These are phyloP conservation scores for Fusarium coicis DNA, from an alignment of 2,329 filamentous ascomycete genomes.

Conservation along the genomic window DNA sequence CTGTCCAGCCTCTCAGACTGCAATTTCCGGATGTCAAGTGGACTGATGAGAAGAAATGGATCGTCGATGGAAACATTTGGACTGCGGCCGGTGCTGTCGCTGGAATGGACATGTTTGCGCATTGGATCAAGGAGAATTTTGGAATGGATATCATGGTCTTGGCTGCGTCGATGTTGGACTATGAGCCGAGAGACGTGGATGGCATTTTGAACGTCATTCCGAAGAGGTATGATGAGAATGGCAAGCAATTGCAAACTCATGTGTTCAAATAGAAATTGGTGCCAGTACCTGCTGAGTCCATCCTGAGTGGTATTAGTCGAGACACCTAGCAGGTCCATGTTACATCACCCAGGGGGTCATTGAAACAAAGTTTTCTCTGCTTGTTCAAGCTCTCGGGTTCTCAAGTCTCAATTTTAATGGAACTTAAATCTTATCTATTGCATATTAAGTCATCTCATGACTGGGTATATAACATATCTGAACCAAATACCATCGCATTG, in stretches of 20 bases:
- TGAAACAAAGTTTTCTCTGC: background rate
- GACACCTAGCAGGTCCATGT: background rate
- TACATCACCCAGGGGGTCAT: background rate
- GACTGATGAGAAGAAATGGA: constrained; percentile 56
- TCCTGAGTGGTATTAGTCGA: fast-evolving
- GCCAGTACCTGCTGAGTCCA: fast-evolving
- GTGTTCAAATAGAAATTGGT: background rate
- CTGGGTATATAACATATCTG: background rate
- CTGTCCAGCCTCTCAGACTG: constrained; percentile 45
- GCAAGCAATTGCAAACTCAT: constrained; percentile 46
- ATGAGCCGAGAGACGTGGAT: constrained; percentile 50
- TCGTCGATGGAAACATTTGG: constrained; percentile 59
- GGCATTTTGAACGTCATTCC: constrained; percentile 45
- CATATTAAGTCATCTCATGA: background rate
- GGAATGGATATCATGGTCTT: constrained; percentile 44
- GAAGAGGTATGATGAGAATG: constrained; percentile 42
- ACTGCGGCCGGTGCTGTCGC: constrained; percentile 57
- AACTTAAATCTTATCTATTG: background rate
- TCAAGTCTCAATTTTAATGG: too few relatives aligned
- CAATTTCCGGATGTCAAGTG: constrained; percentile 55
- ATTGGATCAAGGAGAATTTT: constrained; percentile 53
- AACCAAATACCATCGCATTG: too few relatives aligned
- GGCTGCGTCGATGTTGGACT: constrained; percentile 44
- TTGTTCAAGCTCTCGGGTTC: too few relatives aligned
- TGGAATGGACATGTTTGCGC: constrained; percentile 57